Evolutionary conservation across 768 basidiomycete species (phyloP).

Genomic region (Naganishia friedmannii): DNA sequence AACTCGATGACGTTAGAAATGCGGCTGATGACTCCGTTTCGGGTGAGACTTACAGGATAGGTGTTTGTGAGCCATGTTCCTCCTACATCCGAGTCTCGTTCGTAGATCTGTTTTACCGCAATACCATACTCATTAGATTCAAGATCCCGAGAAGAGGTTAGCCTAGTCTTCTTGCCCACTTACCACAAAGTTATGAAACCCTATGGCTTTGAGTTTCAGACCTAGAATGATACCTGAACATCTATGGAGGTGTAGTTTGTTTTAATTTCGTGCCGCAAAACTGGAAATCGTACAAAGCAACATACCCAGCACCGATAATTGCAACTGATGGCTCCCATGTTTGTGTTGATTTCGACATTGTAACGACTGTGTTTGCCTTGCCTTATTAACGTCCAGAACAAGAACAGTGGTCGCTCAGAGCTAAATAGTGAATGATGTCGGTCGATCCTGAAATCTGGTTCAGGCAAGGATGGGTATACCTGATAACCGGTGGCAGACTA

Average conservation of each 20-base stretch:
- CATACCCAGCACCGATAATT: conserved; percentile 38
- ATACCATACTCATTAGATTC: background rate
- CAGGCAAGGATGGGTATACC: conserved; percentile 16
- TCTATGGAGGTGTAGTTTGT: conserved; percentile 11
- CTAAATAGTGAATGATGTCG: background rate
- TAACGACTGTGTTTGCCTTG: background rate
- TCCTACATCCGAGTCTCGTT: conserved; percentile 34
- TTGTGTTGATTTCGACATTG: conserved; percentile 10
- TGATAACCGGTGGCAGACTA: conserved; percentile 4
- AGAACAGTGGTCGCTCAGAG: background rate
- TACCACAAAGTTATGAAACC: conserved; percentile 35
- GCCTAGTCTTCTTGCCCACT: background rate
- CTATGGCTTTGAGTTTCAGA: conserved; percentile 30
- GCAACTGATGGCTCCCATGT: conserved; percentile 29
- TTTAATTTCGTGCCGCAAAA: background rate
- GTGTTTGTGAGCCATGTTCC: conserved; percentile 33
- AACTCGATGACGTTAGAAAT: background rate
- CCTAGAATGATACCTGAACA: conserved; percentile 33
- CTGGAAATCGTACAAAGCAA: background rate
- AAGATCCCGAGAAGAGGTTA: background rate
- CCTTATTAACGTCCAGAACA: background rate
- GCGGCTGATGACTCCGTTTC: conserved; percentile 22
- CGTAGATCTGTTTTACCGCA: conserved; percentile 33
- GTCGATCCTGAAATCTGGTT: background rate
- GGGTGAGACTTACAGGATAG: conserved; percentile 23